Evolutionary conservation across 1,139 yeast species (phyloP).

Genomic region (Pichia sp.): DNA sequence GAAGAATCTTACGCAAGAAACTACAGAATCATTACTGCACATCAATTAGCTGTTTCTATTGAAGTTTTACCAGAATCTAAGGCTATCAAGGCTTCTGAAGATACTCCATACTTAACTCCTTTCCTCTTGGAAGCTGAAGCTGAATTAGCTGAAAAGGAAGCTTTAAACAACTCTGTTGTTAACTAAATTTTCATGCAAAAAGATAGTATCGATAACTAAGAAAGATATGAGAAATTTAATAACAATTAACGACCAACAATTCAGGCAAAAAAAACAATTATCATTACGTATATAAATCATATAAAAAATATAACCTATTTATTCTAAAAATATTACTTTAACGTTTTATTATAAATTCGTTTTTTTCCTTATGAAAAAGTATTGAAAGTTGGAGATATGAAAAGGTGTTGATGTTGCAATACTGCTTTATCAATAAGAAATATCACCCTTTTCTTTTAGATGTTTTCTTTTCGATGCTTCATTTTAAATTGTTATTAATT

Average conservation of each 20-base stretch:
- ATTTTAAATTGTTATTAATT: no score
- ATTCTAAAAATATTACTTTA: no score
- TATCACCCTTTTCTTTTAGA: no score
- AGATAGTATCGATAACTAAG: no score
- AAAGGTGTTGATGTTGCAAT: no score
- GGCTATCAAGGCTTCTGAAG: slow-evolving; percentile 76
- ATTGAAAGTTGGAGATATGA: no score
- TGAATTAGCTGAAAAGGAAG: slow-evolving; percentile 80
- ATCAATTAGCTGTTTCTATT: slow-evolving; percentile 78
- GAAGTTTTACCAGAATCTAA: slow-evolving; percentile 77
- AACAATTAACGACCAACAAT: neutral
- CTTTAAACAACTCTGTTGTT: slow-evolving; percentile 69
- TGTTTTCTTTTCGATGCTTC: no score
- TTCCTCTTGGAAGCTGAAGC: slow-evolving; percentile 91
- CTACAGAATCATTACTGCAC: slow-evolving; percentile 86
- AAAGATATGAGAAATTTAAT: neutral
- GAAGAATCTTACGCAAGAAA: slow-evolving; percentile 83
- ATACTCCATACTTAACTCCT: slow-evolving; percentile 78
- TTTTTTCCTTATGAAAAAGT: no score
- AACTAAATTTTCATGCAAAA: neutral
- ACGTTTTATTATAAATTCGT: no score
- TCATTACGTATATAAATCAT: neutral
- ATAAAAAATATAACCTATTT: no score
- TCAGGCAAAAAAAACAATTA: neutral
- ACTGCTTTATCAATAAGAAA: no score